Base-by-base conservation (phyloP, 768 basidiomycete genomes). In the Hortiboletus flavorubellus region DNA sequence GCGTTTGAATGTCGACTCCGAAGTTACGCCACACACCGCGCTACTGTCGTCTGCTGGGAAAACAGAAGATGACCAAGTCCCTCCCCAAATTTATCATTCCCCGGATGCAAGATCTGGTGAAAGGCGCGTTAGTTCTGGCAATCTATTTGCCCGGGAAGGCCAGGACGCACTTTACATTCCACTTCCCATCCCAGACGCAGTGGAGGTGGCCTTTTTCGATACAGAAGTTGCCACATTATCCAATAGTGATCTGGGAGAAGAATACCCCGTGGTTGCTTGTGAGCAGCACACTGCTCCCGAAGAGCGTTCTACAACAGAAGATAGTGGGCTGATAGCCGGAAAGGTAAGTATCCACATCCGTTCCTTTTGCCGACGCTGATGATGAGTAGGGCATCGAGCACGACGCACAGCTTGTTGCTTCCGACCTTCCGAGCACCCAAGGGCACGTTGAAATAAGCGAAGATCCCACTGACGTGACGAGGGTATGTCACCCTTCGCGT, bases 151-250 rank as follows among this genome's bases (percentile, higher is more conserved):
- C 29, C 46, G 42, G 18, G 41, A 51, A 29, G 55, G 49, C 16
- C 37, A 48, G 2, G 31, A 40, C n/a, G 48, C 41, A 10, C 48
- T 59, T 38, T 21, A 54, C 5, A 58, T 52, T 33, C 44, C 59
- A 2, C 59, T 66, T 51, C 62, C 59, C 35, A 46, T 51, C 21
- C 62, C 58, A 14, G 62, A 59, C 26, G 46, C 33, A 30, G 47
- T 18, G 18, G 66, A 68, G 31, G 21, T 59, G 21, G 21, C 47
- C 21, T 66, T 61, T 54, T 67, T 67, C 55, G 51, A 48, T 35
- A 30, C 46, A 11, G 29, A 35, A 39, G 37, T 55, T 8, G 15
- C 12, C 16, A 14, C 14, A 12, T 49, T 38, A 16, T 58, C 49
- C 38, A 10, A 34, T 41, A 5, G 7, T 18, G 49, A 56, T 54